These are phyloP conservation scores for Chondrostereum purpureum DNA, from an alignment of 1,284 basidiomycete genomes.

Conservation along the genomic window DNA sequence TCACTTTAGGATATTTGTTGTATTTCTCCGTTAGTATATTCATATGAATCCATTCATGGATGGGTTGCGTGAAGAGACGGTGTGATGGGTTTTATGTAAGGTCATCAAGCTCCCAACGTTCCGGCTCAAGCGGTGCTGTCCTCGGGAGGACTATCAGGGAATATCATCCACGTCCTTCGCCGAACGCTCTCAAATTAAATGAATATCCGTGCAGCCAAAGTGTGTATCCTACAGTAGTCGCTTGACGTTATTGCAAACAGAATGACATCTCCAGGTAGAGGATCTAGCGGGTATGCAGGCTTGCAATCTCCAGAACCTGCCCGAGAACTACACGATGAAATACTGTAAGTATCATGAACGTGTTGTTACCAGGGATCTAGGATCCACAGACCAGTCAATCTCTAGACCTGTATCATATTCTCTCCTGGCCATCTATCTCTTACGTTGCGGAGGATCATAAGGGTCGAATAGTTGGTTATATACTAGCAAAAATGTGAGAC, in stretches of 20 bases:
- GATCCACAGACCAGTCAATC: neutral
- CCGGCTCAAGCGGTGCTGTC: too few species aligned
- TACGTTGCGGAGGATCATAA: conserved; percentile 95
- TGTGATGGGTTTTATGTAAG: too few species aligned
- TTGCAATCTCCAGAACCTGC: conserved; percentile 89
- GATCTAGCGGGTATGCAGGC: conserved; percentile 80
- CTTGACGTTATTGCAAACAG: neutral
- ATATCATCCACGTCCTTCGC: too few species aligned
- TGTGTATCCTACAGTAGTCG: conserved; percentile 28
- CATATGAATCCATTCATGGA: too few species aligned
- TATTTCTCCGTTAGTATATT: too few species aligned
- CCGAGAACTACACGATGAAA: conserved; percentile 91
- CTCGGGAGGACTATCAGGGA: too few species aligned
- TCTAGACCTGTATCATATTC: conserved; percentile 87
- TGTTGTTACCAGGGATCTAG: neutral
- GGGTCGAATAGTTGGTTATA: conserved; percentile 93
- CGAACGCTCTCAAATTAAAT: too few species aligned
- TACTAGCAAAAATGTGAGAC: conserved; percentile 89
- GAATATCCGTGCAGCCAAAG: conserved; percentile 54
- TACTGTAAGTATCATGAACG: conserved; percentile 74
- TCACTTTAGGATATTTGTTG: too few species aligned
- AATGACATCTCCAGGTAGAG: conserved; percentile 27
- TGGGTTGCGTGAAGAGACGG: too few species aligned
- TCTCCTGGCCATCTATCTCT: conserved; percentile 95
- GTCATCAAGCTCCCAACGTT: too few species aligned